Evolutionary conservation across 164 flowering plant genomes (phyloP).

Genomic region (Cinnamomum chago): DNA sequence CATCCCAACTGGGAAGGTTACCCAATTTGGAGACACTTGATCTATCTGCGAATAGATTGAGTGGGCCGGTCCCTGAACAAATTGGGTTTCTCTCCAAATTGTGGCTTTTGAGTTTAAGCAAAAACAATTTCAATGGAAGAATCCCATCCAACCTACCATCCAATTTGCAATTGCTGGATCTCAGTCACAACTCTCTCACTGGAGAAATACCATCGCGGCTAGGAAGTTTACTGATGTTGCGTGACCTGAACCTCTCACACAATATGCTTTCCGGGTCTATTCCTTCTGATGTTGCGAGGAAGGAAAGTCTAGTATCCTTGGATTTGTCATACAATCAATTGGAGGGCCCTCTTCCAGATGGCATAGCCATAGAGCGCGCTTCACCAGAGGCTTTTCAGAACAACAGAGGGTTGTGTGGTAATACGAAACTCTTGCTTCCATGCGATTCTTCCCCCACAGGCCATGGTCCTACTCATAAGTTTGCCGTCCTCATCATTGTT

Average conservation of each 20-base stretch:
- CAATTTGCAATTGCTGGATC: conserved; percentile 37
- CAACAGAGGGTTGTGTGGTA: conserved; percentile 39
- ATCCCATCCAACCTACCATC: conserved; percentile 16
- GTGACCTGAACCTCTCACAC: conserved; percentile 44
- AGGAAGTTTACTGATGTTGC: conserved; percentile 29
- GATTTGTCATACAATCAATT: conserved; percentile 53
- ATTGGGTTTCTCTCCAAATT: neutral
- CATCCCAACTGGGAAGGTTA: neutral
- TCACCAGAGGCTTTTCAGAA: conserved; percentile 7
- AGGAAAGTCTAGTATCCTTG: conserved; percentile 25
- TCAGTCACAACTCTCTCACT: conserved; percentile 48
- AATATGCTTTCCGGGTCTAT: conserved; percentile 49
- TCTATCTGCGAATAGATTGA: neutral
- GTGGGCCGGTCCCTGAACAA: neutral
- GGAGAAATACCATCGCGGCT: conserved; percentile 44
- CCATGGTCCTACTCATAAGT: neutral
- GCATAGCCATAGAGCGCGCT: conserved; percentile 11
- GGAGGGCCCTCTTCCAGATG: conserved; percentile 22
- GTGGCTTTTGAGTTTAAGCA: neutral
- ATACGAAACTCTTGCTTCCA: conserved; percentile 23
- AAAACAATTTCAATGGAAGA: neutral
- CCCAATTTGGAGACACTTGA: neutral
- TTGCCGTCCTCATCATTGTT: neutral
- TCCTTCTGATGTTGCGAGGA: conserved; percentile 24
- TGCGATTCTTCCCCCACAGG: conserved; percentile 13